These are phyloP conservation scores for Trametes hirsuta DNA, from an alignment of 1,284 basidiomycete species.

Conservation along the genomic window DNA sequence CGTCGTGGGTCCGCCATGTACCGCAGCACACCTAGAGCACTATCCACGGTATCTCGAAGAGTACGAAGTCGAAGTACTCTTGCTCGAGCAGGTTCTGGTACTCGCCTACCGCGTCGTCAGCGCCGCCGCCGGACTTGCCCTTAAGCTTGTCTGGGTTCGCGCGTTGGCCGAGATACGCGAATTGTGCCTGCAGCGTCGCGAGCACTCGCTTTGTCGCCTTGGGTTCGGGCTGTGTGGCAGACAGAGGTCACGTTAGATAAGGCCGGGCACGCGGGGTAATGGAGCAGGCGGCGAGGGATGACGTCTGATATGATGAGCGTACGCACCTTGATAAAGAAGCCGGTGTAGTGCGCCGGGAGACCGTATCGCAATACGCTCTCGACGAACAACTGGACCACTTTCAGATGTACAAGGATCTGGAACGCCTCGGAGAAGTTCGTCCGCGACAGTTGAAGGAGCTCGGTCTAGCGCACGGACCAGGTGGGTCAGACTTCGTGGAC, in stretches of 20 bases:
- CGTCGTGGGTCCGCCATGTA: background rate
- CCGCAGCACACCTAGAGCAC: constrained; percentile 22
- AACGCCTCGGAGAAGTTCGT: constrained; percentile 98
- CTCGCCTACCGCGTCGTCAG: constrained; percentile 77
- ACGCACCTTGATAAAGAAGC: constrained; percentile 78
- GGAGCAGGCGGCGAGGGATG: background rate
- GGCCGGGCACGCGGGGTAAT: too few species aligned
- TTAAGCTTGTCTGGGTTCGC: constrained; percentile 51
- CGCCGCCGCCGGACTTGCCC: constrained; percentile 41
- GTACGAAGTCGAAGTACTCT: constrained; percentile 92
- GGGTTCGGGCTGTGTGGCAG: constrained; percentile 72
- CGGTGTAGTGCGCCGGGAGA: constrained; percentile 90
- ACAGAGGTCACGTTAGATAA: background rate
- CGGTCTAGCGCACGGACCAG: constrained; percentile 61
- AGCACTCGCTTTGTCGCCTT: constrained; percentile 86
- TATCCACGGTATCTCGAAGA: constrained; percentile 88
- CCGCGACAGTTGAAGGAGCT: constrained; percentile 89
- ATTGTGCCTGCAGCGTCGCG: constrained; percentile 74
- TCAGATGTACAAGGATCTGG: constrained; percentile 93
- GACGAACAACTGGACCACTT: constrained; percentile 89
- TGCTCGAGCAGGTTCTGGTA: constrained; percentile 91
- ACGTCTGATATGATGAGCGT: background rate
- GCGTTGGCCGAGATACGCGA: constrained; percentile 77
- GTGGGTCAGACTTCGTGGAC: background rate
- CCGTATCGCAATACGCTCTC: constrained; percentile 97